phyloP scores from a whole-genome alignment of 2,329 filamentous ascomycete genomes.

The Neonectria sp. region DNA sequence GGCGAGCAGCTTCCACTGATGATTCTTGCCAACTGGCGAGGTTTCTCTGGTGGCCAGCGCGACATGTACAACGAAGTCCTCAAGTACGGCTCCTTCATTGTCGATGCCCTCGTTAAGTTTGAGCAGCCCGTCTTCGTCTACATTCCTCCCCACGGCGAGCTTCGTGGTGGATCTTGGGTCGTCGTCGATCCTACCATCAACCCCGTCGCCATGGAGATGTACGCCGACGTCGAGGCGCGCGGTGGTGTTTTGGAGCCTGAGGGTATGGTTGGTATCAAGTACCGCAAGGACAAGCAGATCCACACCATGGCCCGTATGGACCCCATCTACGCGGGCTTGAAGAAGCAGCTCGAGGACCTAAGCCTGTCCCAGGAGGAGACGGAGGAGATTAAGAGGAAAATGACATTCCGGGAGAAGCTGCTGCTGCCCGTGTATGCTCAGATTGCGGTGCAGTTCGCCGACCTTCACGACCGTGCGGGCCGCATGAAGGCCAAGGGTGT shows the following conservation, averaged over 20 bases:
- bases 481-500: conserved; percentile 99
- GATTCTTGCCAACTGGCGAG: conserved; percentile 99
- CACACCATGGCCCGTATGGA: conserved; percentile 98
- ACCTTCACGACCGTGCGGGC: conserved; percentile 95
- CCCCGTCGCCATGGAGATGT: conserved; percentile 98
- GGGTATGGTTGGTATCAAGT: conserved; percentile 99
- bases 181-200: conserved; percentile 99
- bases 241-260: conserved; percentile 98
- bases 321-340: conserved; percentile 84
- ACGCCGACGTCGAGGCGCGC: conserved; percentile 93
- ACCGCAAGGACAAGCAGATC: conserved; percentile 96
- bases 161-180: conserved; percentile 99
- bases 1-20: conserved; percentile 98
- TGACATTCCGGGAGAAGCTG: conserved; percentile 87
- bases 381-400: conserved; percentile 85
- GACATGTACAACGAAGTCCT: conserved; percentile 99
- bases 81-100: conserved; percentile 99
- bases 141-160: conserved; percentile 95
- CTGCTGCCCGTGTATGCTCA: conserved; percentile 95
- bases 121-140: conserved; percentile 99
- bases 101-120: conserved; percentile 97
- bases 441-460: conserved; percentile 96
- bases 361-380: conserved; percentile 81
- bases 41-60: conserved; percentile 99
- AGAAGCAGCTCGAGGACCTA: conserved; percentile 78